Evolutionary conservation across 2,329 filamentous ascomycete genomes (phyloP).

Genomic region (Aphanoascus verrucosus): DNA sequence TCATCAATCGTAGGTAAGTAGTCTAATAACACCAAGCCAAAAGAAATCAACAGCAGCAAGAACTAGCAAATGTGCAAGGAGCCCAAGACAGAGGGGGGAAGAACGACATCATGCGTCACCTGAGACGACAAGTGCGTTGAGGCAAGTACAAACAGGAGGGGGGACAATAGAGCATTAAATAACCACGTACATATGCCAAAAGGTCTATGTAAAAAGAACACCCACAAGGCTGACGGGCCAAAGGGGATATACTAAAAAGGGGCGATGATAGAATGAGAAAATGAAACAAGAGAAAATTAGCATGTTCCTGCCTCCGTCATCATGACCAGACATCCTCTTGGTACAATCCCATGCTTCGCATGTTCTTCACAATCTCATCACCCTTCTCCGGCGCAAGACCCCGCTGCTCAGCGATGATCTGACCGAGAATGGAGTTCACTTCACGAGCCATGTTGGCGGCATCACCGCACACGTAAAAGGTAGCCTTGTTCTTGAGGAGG

Average conservation of each 20-base stretch:
- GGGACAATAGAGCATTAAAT: not conserved
- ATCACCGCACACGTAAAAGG: slow-evolving; percentile 97
- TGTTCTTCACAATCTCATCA: slow-evolving; percentile 93
- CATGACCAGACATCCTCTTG: slow-evolving; percentile 69
- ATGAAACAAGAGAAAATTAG: slow-evolving; percentile 13
- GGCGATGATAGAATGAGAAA: slow-evolving; percentile 14
- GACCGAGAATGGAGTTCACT: slow-evolving; percentile 73
- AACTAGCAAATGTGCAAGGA: not conserved
- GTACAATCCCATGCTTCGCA: slow-evolving; percentile 91
- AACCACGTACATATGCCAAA: not conserved
- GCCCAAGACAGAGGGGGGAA: not conserved
- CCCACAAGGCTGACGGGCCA: not conserved
- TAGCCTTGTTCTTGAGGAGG: slow-evolving; percentile 70
- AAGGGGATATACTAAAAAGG: slow-evolving; percentile 10
- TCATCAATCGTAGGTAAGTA: slow-evolving; percentile 9
- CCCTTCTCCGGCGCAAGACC: slow-evolving; percentile 75
- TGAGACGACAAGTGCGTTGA: not conserved
- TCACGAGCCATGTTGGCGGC: slow-evolving; percentile 95
- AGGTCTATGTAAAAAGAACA: slow-evolving; percentile 1
- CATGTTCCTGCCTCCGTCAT: slow-evolving; percentile 12
- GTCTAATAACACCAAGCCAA: slow-evolving; percentile 3
- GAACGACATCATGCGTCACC: not conserved
- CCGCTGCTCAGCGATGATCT: slow-evolving; percentile 77
- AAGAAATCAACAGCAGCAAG: not conserved
- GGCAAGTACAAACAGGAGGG: not conserved